Percentiles rank a stretch among this genome's conserved stretches.
phyloP scores from a whole-genome alignment of 306 rosid species.

The Arachis hypogaea region DNA sequence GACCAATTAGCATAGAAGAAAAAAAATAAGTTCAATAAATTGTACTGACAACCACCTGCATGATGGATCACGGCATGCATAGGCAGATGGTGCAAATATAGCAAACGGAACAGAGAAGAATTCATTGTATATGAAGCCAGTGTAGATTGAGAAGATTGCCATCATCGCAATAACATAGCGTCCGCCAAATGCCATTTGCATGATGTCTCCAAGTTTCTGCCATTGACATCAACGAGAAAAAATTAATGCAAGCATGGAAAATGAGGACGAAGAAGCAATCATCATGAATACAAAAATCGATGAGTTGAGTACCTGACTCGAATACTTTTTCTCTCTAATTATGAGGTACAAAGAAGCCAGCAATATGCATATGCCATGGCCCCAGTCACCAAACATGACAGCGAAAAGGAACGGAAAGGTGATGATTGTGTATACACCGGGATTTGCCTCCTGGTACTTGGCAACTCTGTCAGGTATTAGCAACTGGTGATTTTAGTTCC shows the following conservation, averaged over 20 bases:
- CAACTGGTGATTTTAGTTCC: conserved; percentile 20
- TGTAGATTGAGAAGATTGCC: conserved; percentile 86
- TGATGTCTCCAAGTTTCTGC: conserved; percentile 87
- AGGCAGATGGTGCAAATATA: conserved; percentile 75
- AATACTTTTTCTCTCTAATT: conserved; percentile 60
- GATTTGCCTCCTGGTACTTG: conserved; percentile 81
- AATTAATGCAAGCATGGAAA: conserved; percentile 28
- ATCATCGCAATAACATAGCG: conserved; percentile 77
- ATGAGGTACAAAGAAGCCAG: conserved; percentile 71
- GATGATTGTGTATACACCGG: conserved; percentile 69
- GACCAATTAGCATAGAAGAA: conserved; percentile 24
- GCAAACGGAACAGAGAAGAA: conserved; percentile 83
- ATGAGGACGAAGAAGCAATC: conserved; percentile 23
- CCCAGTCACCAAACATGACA: conserved; percentile 92
- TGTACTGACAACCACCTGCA: conserved; percentile 62
- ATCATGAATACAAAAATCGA: conserved; percentile 27
- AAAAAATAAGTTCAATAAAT: conserved; percentile 10
- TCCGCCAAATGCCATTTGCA: conserved; percentile 85
- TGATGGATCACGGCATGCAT: conserved; percentile 65
- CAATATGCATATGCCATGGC: conserved; percentile 85
- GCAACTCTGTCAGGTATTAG: conserved; percentile 58
- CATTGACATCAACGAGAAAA: conserved; percentile 51
- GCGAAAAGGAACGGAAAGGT: conserved; percentile 91
- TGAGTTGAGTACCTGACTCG: conserved; percentile 60
- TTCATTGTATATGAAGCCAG: conserved; percentile 81